Evolutionary conservation across 441 rosid species (phyloP).

Genomic region (Macaranga tanarius): DNA sequence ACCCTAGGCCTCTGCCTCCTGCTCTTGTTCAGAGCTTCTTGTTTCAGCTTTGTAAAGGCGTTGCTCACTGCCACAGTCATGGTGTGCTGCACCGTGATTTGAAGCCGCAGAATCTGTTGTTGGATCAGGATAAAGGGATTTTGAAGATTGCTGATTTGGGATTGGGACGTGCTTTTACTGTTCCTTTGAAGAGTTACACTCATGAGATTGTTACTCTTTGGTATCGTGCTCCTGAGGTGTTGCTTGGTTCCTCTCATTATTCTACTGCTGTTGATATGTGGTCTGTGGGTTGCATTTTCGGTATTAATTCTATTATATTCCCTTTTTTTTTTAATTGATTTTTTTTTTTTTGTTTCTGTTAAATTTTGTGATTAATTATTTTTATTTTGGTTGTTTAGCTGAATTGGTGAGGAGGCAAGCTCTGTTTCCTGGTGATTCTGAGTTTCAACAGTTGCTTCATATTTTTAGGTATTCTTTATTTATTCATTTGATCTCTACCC

Average conservation of each 20-base stretch:
- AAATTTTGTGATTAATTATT: background rate
- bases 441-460: constrained; percentile 91
- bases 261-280: constrained; percentile 91
- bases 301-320: constrained; percentile 19
- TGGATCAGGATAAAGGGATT: constrained; percentile 81
- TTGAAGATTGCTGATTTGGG: constrained; percentile 95
- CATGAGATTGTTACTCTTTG: constrained; percentile 96
- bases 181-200: constrained; percentile 87
- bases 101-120: constrained; percentile 86
- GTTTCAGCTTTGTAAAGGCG: constrained; percentile 91
- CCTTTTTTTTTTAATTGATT: background rate
- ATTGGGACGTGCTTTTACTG: constrained; percentile 84
- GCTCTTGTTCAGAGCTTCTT: constrained; percentile 61
- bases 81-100: constrained; percentile 96
- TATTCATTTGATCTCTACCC: background rate
- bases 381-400: constrained; percentile 35
- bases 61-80: constrained; percentile 93
- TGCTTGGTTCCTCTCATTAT: constrained; percentile 85
- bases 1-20: constrained; percentile 62
- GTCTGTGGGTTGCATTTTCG: constrained; percentile 98
- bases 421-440: constrained; percentile 90
- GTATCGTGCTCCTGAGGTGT: constrained; percentile 93
- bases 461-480: constrained; percentile 71
- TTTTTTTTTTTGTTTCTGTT: background rate
- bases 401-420: constrained; percentile 93